A percentile compares a stretch with the other conserved stretches of the same genome.
Evolutionary conservation across 768 basidiomycete species (phyloP).

Genomic region (Amanita phalloides): DNA sequence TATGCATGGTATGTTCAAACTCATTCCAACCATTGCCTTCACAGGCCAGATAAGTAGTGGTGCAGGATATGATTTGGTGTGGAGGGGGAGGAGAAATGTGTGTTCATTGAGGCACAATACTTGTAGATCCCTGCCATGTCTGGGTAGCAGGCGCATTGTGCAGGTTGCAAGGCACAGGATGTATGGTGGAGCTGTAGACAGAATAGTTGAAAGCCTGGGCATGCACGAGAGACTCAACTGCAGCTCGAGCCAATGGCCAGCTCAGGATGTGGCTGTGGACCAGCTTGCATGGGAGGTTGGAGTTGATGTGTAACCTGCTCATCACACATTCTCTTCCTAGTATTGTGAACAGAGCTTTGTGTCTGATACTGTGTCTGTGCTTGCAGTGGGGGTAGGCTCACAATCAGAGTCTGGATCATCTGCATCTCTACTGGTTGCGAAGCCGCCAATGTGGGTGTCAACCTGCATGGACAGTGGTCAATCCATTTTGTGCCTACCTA

Average conservation of each 20-base stretch:
- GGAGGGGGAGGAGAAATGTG: constrained; percentile 39
- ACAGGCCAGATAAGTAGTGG: constrained; percentile 27
- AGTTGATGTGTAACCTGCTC: constrained; percentile 4
- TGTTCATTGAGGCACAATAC: constrained; percentile 56
- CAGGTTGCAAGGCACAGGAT: constrained; percentile 29
- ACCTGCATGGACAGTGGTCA: constrained; percentile 1
- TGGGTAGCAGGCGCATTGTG: constrained; percentile 43
- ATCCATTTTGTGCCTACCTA: neutral
- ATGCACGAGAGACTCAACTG: constrained; percentile 21
- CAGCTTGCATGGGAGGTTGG: constrained; percentile 4
- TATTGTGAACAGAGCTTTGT: neutral
- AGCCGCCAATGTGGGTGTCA: constrained; percentile 8
- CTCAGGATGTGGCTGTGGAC: constrained; percentile 8
- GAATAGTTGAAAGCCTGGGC: constrained; percentile 28
- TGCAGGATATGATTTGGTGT: constrained; percentile 35
- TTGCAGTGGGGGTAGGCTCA: neutral
- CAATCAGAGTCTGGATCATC: constrained; percentile 5
- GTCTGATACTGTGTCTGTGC: neutral
- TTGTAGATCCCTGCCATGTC: constrained; percentile 52
- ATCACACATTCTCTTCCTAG: constrained; percentile 2
- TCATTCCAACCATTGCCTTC: constrained; percentile 45
- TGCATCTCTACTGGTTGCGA: constrained; percentile 12
- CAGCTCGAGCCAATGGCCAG: constrained; percentile 10
- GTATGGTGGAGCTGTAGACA: constrained; percentile 22
- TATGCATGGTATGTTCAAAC: constrained; percentile 32